These are phyloP conservation scores for Nelumbo lutea DNA, from an alignment of 164 flowering plant genomes.

Conservation along the genomic window DNA sequence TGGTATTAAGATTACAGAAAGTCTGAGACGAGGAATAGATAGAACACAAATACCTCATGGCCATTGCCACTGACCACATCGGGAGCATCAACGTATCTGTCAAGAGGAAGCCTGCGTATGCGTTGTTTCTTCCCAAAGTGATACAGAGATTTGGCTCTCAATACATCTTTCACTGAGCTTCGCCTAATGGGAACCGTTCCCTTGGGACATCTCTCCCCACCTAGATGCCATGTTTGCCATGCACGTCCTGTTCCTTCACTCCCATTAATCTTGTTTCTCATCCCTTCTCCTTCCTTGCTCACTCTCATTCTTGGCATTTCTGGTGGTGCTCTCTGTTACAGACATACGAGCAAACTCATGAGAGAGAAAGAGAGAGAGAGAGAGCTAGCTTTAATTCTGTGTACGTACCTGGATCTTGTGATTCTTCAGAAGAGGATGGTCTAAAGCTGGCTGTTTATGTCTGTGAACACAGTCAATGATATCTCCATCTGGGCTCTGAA, in stretches of 20 bases:
- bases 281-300: constrained; percentile 15
- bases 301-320: constrained; percentile 38
- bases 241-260: constrained; percentile 18
- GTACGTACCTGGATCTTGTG: constrained; percentile 85
- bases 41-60: constrained; percentile 62
- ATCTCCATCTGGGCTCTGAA: constrained; percentile 96
- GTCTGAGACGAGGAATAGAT: too few species aligned
- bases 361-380: constrained; percentile 6
- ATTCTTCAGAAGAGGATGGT: constrained; percentile 87
- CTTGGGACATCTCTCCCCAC: constrained; percentile 69
- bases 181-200: constrained; percentile 87
- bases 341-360: background rate
- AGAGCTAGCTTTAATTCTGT: background rate
- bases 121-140: constrained; percentile 72
- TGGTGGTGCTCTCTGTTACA: constrained; percentile 40
- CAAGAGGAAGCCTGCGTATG: constrained; percentile 5
- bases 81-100: constrained; percentile 48
- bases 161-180: constrained; percentile 65
- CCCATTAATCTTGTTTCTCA: constrained; percentile 2
- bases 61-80: constrained; percentile 86
- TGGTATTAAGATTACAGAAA: too few species aligned
- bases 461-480: constrained; percentile 82
- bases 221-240: constrained; percentile 89
- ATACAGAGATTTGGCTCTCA: constrained; percentile 83
- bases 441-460: constrained; percentile 87